phyloP scores from a whole-genome alignment of 345 rosid genomes.

The Crucihimalaya himalaica region DNA sequence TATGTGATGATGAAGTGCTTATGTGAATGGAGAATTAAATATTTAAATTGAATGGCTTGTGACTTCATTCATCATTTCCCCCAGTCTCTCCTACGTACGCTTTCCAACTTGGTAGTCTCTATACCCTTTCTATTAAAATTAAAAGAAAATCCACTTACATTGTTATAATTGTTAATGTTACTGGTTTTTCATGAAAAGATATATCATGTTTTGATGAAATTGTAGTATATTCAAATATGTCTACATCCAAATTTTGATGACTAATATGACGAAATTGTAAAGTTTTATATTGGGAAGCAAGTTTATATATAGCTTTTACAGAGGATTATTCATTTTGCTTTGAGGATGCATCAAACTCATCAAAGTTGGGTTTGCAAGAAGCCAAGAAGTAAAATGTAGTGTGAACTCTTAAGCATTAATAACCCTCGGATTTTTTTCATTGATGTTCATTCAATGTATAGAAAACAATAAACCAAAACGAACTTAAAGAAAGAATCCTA shows the following conservation, averaged over 20 bases:
- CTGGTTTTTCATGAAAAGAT: background rate
- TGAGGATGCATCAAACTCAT: background rate
- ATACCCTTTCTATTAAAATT: background rate
- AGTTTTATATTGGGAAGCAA: background rate
- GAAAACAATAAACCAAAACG: constrained; percentile 29
- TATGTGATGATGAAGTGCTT: constrained; percentile 35
- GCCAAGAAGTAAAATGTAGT: constrained; percentile 1
- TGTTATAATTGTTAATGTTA: background rate
- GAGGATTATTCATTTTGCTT: background rate
- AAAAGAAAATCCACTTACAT: constrained; percentile 13
- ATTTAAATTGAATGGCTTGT: constrained; percentile 32
- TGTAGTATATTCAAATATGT: too few relatives aligned
- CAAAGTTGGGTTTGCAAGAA: constrained; percentile 1
- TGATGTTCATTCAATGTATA: constrained; percentile 32
- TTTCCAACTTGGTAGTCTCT: constrained; percentile 41
- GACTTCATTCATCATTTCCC: constrained; percentile 40
- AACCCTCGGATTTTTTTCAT: constrained; percentile 23
- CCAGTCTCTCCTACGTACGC: constrained; percentile 28
- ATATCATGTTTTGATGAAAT: background rate
- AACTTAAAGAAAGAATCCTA: constrained; percentile 32
- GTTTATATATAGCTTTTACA: background rate
- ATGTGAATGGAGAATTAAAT: constrained; percentile 25
- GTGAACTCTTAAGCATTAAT: constrained; percentile 19
- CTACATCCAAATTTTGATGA: background rate
- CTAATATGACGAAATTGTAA: background rate